phyloP scores from a whole-genome alignment of 2,329 filamentous ascomycete species.

The Akanthomyces dipterigenus region DNA sequence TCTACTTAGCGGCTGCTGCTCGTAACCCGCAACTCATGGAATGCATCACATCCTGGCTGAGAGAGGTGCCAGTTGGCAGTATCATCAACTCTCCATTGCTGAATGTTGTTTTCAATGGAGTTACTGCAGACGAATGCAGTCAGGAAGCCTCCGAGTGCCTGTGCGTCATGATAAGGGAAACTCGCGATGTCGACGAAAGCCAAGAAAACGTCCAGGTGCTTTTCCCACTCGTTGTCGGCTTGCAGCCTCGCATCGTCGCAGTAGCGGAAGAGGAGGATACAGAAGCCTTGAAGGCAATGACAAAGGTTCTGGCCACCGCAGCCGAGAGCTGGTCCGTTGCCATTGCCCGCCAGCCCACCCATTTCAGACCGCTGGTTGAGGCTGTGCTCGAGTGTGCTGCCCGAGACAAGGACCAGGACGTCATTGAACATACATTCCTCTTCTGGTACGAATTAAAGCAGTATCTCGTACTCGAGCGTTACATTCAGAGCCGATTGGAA shows the following conservation, averaged over 20 bases:
- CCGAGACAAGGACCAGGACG: slow-evolving; percentile 81
- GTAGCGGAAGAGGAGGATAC: slow-evolving; percentile 73
- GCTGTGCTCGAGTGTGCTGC: slow-evolving; percentile 86
- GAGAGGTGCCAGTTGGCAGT: slow-evolving; percentile 78
- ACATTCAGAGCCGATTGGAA: slow-evolving; percentile 71
- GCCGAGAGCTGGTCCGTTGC: slow-evolving; percentile 92
- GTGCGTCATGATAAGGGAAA: slow-evolving; percentile 86
- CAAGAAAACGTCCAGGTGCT: slow-evolving; percentile 73
- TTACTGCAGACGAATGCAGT: slow-evolving; percentile 70
- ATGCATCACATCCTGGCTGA: slow-evolving; percentile 93
- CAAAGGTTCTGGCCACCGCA: slow-evolving; percentile 84
- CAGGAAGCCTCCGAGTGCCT: slow-evolving; percentile 88
- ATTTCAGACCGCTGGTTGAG: slow-evolving; percentile 82
- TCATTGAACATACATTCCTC: slow-evolving; percentile 86
- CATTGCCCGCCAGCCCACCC: slow-evolving; percentile 73
- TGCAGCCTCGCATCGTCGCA: slow-evolving; percentile 69
- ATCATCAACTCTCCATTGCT: slow-evolving; percentile 83
- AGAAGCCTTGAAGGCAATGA: slow-evolving; percentile 81
- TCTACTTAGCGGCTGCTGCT: slow-evolving; percentile 57
- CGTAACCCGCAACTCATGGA: slow-evolving; percentile 87
- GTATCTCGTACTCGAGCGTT: slow-evolving; percentile 85
- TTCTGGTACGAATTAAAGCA: slow-evolving; percentile 99
- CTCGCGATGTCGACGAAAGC: slow-evolving; percentile 86
- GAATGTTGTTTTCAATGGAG: slow-evolving; percentile 69
- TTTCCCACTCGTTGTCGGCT: slow-evolving; percentile 70